Evolutionary conservation across 2,329 filamentous ascomycete genomes (phyloP).

Genomic region (Magnaporthales sp.): DNA sequence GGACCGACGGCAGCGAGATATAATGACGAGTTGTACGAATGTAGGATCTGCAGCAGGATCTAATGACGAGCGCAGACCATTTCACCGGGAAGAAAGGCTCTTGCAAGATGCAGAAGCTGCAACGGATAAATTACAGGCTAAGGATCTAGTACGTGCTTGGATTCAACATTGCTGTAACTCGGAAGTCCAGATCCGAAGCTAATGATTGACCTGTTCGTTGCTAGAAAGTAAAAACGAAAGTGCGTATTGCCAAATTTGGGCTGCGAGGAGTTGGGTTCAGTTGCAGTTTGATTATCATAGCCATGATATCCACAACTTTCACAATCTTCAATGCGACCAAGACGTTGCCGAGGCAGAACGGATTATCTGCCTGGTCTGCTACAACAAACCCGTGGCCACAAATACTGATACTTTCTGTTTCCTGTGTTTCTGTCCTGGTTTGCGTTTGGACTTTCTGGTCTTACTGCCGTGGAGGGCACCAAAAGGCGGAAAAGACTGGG

Average conservation of each 20-base stretch:
- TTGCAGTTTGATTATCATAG: conserved; percentile 88
- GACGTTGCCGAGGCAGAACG: conserved; percentile 63
- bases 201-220: not conserved
- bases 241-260: conserved; percentile 87
- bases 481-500: conserved; percentile 80
- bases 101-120: conserved; percentile 75
- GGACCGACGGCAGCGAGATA: not conserved
- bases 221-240: conserved; percentile 85
- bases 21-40: not conserved
- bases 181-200: not conserved
- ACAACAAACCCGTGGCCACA: conserved; percentile 84
- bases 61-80: conserved; percentile 77
- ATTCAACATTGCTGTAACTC: not conserved
- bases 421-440: conserved; percentile 71
- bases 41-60: conserved; percentile 24
- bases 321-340: conserved; percentile 88
- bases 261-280: conserved; percentile 95
- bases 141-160: conserved; percentile 65
- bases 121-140: conserved; percentile 80
- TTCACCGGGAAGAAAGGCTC: conserved; percentile 78
- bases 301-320: conserved; percentile 83
- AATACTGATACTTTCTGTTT: conserved; percentile 68
- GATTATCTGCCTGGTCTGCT: conserved; percentile 74
- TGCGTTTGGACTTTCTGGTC: conserved; percentile 74
- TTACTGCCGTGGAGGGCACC: conserved; percentile 87